These are phyloP conservation scores for Neurospora terricola DNA, from an alignment of 495 filamentous ascomycete genomes.

Conservation along the genomic window DNA sequence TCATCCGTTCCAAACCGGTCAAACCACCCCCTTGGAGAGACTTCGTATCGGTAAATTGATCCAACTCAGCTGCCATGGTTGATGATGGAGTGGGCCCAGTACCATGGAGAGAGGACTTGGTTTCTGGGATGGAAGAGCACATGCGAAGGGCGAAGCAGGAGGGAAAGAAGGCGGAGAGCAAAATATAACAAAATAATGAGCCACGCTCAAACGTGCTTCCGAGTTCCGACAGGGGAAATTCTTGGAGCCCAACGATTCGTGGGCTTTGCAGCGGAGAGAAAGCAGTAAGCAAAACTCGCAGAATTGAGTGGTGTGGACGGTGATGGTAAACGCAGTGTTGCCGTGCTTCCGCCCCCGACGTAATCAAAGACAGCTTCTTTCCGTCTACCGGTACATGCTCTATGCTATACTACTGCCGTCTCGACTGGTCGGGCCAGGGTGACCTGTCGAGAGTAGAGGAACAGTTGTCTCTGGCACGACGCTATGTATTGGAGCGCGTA, in stretches of 20 bases:
- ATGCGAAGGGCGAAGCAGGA: constrained; percentile 1
- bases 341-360: constrained; percentile 10
- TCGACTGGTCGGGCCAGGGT: not conserved
- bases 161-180: not conserved
- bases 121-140: not conserved
- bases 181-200: not conserved
- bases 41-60: not conserved
- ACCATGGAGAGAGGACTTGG: constrained; percentile 10
- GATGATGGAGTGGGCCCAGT: constrained; percentile 13
- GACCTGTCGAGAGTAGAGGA: constrained; percentile 9
- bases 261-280: not conserved
- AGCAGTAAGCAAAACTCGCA: not conserved
- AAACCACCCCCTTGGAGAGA: constrained; percentile 1
- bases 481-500: constrained; percentile 18
- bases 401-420: not conserved
- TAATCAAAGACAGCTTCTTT: constrained; percentile 4
- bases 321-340: constrained; percentile 8
- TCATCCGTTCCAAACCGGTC: constrained; percentile 38
- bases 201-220: not conserved
- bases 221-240: not conserved
- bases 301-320: not conserved
- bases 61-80: constrained; percentile 12
- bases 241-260: not conserved
- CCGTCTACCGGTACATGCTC: not conserved
- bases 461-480: constrained; percentile 9